A percentile compares a stretch with the other conserved stretches of the same genome.
phyloP scores from a whole-genome alignment of 768 basidiomycete genomes.

The Tricholoma hemisulphureum region DNA sequence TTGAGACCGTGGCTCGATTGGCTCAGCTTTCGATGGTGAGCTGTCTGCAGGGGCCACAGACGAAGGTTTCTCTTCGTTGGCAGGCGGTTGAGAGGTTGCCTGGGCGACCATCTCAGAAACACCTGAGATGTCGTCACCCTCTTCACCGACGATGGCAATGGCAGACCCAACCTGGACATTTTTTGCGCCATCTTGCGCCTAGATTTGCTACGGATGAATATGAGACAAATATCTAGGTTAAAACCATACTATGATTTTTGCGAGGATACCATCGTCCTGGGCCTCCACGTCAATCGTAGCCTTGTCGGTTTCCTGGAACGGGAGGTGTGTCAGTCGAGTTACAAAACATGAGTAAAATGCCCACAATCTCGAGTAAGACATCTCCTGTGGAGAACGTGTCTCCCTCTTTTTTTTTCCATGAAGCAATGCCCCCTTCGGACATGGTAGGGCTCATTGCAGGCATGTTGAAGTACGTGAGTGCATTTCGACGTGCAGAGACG shows the following conservation, averaged over 20 bases:
- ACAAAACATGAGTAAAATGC: constrained; percentile 23
- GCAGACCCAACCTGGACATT: constrained; percentile 80
- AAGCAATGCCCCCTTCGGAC: constrained; percentile 98
- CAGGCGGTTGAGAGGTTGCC: constrained; percentile 46
- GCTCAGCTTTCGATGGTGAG: constrained; percentile 28
- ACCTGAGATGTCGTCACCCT: constrained; percentile 90
- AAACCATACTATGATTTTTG: constrained; percentile 87
- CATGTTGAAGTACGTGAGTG: constrained; percentile 88
- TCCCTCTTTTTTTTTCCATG: constrained; percentile 97
- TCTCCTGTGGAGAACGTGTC: constrained; percentile 88
- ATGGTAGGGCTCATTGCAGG: constrained; percentile 99
- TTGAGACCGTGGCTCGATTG: constrained; percentile 33
- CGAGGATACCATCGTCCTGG: constrained; percentile 94
- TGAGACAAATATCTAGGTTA: not conserved
- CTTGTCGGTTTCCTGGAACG: constrained; percentile 94
- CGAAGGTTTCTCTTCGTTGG: constrained; percentile 41
- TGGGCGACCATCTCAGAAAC: constrained; percentile 72
- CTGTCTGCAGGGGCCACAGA: constrained; percentile 27
- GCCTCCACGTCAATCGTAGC: constrained; percentile 99
- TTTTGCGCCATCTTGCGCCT: constrained; percentile 87
- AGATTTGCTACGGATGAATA: constrained; percentile 5
- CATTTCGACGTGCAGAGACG: constrained; percentile 73
- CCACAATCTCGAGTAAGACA: constrained; percentile 92
- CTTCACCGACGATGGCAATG: constrained; percentile 92
- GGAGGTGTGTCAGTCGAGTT: constrained; percentile 15